A percentile compares a stretch with the other conserved stretches of the same genome.
Evolutionary conservation across 306 rosid species (phyloP).

Genomic region (Inga laurina): DNA sequence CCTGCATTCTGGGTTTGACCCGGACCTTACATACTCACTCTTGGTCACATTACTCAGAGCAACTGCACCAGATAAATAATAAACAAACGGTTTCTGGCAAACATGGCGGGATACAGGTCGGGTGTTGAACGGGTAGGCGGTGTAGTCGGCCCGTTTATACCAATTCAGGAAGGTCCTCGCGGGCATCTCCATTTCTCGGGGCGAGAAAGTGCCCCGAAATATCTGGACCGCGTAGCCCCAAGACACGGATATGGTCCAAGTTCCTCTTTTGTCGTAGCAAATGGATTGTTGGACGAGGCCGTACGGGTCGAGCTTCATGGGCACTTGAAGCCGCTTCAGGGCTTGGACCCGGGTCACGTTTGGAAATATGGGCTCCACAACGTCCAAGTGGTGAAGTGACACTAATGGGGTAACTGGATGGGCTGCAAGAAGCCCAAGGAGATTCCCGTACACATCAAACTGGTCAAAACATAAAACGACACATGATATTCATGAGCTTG

Average conservation of each 20-base stretch:
- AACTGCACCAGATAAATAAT: constrained; percentile 36
- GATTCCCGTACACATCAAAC: constrained; percentile 75
- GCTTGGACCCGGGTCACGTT: constrained; percentile 48
- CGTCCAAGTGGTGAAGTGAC: constrained; percentile 75
- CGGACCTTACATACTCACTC: constrained; percentile 39
- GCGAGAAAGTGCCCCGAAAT: constrained; percentile 50
- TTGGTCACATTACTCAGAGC: constrained; percentile 25
- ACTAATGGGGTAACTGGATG: constrained; percentile 73
- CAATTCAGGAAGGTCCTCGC: constrained; percentile 67
- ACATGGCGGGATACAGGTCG: constrained; percentile 41
- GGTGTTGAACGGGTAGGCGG: constrained; percentile 57
- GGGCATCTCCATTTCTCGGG: constrained; percentile 71
- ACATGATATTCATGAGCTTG: not conserved
- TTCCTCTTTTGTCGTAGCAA: constrained; percentile 59
- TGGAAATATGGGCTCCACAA: constrained; percentile 75
- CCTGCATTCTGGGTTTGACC: constrained; percentile 39
- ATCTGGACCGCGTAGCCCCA: constrained; percentile 86
- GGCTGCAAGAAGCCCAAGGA: constrained; percentile 76
- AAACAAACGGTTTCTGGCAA: constrained; percentile 65
- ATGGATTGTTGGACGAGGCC: constrained; percentile 75
- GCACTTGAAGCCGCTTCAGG: constrained; percentile 43
- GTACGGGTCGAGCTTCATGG: constrained; percentile 59
- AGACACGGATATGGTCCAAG: constrained; percentile 68
- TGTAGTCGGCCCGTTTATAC: constrained; percentile 54
- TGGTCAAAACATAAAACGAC: not conserved